Conservation (phyloP, 495 filamentous ascomycete species). For the Neurospora sp. region DNA sequence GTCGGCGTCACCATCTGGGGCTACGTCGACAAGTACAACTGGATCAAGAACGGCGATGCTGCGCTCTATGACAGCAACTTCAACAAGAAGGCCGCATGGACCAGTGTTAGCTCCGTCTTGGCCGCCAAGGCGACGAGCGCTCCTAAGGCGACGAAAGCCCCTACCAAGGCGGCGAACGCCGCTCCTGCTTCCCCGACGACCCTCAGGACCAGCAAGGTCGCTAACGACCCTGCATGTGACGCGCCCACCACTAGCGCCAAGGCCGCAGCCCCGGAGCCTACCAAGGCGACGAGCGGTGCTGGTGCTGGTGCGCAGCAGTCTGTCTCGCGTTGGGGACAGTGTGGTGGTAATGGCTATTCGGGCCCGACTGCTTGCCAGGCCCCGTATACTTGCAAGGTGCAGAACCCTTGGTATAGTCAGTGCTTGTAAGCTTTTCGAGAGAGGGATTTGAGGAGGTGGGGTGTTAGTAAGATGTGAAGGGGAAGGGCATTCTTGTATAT, state of each 20-base stretch:
- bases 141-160: slow-evolving; percentile 10
- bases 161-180: background rate
- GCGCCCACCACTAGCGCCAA: background rate
- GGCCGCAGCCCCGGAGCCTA: background rate
- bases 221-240: background rate
- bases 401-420: too few relatives aligned
- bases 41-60: slow-evolving; percentile 42
- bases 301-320: slow-evolving; percentile 5
- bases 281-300: slow-evolving; percentile 5
- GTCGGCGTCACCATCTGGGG: slow-evolving; percentile 57
- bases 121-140: slow-evolving; percentile 16
- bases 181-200: slow-evolving; percentile 10
- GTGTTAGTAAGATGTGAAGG: background rate
- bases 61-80: slow-evolving; percentile 44
- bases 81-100: slow-evolving; percentile 46
- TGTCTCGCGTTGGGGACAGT: slow-evolving; percentile 27
- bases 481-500: background rate
- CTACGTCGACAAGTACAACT: slow-evolving; percentile 51
- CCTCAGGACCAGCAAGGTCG: slow-evolving; percentile 3
- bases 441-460: background rate
- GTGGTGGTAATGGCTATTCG: slow-evolving; percentile 28
- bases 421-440: background rate
- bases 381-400: slow-evolving; percentile 11
- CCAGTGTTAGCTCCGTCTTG: slow-evolving; percentile 26
- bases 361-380: slow-evolving; percentile 31